Conservation (phyloP, 805 yeast species). For the Candida montana region DNA sequence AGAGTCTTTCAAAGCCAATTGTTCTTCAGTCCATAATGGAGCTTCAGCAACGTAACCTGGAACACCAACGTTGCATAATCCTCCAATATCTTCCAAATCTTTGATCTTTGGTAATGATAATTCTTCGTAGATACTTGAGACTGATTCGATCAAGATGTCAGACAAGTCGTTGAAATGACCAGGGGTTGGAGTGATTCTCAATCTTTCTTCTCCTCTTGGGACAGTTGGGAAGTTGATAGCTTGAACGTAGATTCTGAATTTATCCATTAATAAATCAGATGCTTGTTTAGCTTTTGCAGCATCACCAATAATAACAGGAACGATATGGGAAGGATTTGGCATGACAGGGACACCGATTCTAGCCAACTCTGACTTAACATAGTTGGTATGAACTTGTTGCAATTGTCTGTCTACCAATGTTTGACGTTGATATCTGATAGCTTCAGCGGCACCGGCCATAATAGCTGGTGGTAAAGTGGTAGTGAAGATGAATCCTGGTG, state of each 20-base stretch:
- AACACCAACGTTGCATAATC: slow-evolving; percentile 87
- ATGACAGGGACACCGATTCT: slow-evolving; percentile 85
- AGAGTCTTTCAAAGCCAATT: slow-evolving; percentile 55
- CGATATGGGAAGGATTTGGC: slow-evolving; percentile 97
- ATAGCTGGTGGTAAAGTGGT: slow-evolving; percentile 96
- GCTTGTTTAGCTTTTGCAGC: slow-evolving; percentile 90
- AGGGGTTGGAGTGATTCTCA: slow-evolving; percentile 98
- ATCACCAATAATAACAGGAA: slow-evolving; percentile 91
- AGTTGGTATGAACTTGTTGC: slow-evolving; percentile 82
- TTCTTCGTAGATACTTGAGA: slow-evolving; percentile 75
- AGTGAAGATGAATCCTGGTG: slow-evolving; percentile 97
- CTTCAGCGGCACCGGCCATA: slow-evolving; percentile 91
- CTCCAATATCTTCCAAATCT: slow-evolving; percentile 79
- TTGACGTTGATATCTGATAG: slow-evolving; percentile 78
- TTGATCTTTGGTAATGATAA: slow-evolving; percentile 66
- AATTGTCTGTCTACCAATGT: slow-evolving; percentile 71
- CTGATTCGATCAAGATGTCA: slow-evolving; percentile 69
- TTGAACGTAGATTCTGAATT: slow-evolving; percentile 89
- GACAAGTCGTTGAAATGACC: slow-evolving; percentile 80
- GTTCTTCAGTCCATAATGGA: slow-evolving; percentile 86
- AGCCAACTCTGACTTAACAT: slow-evolving; percentile 69
- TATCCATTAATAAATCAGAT: slow-evolving; percentile 78
- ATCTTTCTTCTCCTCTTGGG: slow-evolving; percentile 90
- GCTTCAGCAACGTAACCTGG: slow-evolving; percentile 38
- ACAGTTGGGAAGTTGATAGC: slow-evolving; percentile 99